phyloP scores from a whole-genome alignment of 1,139 yeast species.

The Suzukiozyma palmioleophila region DNA sequence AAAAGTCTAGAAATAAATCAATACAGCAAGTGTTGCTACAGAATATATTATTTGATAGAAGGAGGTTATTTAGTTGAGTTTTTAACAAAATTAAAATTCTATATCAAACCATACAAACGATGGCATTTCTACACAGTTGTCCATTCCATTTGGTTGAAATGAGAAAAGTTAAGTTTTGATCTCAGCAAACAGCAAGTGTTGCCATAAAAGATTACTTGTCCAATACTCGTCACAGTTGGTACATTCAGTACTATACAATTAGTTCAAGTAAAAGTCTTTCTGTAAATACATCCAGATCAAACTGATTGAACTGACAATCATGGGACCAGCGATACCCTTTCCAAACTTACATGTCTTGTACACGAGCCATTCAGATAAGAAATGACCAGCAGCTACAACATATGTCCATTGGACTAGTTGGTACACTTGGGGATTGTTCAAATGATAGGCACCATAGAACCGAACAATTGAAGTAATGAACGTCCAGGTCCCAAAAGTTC shows the following conservation, averaged over 20 bases:
- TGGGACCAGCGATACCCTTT: conserved; percentile 85
- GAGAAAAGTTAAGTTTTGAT: too few relatives aligned
- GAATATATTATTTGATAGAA: too few relatives aligned
- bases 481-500: conserved; percentile 99
- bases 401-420: conserved; percentile 82
- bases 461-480: conserved; percentile 80
- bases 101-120: too few relatives aligned
- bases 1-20: too few relatives aligned
- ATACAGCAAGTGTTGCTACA: too few relatives aligned
- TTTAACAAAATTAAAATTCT: too few relatives aligned
- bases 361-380: conserved; percentile 75
- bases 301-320: conserved; percentile 56
- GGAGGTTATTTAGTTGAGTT: too few relatives aligned
- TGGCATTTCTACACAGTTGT: too few relatives aligned
- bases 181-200: too few relatives aligned
- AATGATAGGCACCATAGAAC: conserved; percentile 79
- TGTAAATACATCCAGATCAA: conserved; percentile 58
- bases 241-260: not conserved
- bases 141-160: too few relatives aligned
- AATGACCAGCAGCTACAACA: conserved; percentile 78
- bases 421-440: conserved; percentile 63
- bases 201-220: too few relatives aligned
- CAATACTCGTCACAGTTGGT: not conserved
- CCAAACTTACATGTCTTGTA: conserved; percentile 80
- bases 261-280: conserved; percentile 42